Conservation (phyloP, 257 asterid genomes). For the Fraxinus americana region DNA sequence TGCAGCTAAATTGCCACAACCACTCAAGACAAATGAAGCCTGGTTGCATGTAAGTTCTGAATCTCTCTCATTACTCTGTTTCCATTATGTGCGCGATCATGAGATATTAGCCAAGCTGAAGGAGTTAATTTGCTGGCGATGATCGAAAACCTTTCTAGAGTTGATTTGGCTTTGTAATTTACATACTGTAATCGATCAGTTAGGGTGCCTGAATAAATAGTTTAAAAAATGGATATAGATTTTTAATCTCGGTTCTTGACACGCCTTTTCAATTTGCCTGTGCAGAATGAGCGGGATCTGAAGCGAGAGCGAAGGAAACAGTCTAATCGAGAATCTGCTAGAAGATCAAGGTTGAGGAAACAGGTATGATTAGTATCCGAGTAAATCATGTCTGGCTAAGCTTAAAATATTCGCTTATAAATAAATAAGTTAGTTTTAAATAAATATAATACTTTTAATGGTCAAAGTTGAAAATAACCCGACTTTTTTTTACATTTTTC, state of each 20-base stretch:
- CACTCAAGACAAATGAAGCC: conserved; percentile 47
- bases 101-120: not conserved
- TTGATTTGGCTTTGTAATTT: conserved; percentile 7
- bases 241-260: not conserved
- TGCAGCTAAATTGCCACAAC: conserved; percentile 41
- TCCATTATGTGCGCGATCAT: not conserved
- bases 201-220: not conserved
- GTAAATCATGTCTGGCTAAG: not conserved
- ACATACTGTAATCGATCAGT: conserved; percentile 5
- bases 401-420: not conserved
- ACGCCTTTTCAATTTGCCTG: conserved; percentile 13
- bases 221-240: not conserved
- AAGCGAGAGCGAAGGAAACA: conserved; percentile 96
- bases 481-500: not conserved
- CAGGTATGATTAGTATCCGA: conserved; percentile 52
- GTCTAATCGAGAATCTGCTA: conserved; percentile 97
- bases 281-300: conserved; percentile 79
- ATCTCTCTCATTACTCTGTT: not conserved
- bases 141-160: not conserved
- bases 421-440: not conserved
- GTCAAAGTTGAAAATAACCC: too few species aligned
- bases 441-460: too few species aligned
- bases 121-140: not conserved
- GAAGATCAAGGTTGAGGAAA: conserved; percentile 96
- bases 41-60: conserved; percentile 65